Conservation (phyloP, 345 rosid genomes). For the Xanthoceras sorbifolium region DNA sequence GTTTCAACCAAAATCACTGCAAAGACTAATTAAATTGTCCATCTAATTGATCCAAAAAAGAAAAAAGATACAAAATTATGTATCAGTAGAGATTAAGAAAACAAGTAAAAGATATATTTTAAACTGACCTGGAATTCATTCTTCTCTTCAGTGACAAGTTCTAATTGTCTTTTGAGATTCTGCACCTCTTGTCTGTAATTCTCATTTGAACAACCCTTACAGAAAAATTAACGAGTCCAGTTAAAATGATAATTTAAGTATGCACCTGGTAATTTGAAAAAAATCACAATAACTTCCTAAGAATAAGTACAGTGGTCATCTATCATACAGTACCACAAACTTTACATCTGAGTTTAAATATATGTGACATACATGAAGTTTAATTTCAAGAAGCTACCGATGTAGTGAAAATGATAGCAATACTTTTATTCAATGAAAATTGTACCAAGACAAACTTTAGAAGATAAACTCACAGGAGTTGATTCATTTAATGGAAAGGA, state of each 20-base stretch:
- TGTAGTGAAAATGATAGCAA: background rate
- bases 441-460: conserved; percentile 12
- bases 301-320: background rate
- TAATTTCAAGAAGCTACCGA: background rate
- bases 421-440: too few relatives aligned
- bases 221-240: background rate
- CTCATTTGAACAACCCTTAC: conserved; percentile 42
- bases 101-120: background rate
- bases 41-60: background rate
- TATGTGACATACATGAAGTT: background rate
- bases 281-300: background rate
- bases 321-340: background rate
- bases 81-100: background rate
- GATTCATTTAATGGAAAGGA: conserved; percentile 48
- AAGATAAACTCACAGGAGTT: conserved; percentile 59
- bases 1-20: conserved; percentile 1
- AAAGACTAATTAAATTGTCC: background rate
- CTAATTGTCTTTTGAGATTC: conserved; percentile 61
- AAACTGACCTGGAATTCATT: conserved; percentile 65
- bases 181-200: conserved; percentile 46
- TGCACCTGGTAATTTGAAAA: conserved; percentile 1
- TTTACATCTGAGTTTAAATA: background rate
- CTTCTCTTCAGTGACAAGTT: conserved; percentile 58
- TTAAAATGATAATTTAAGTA: background rate
- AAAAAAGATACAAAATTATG: background rate